Evolutionary conservation across 371 early-diverging fungal genomes (phyloP), one percentile per base, ranked within the genome.

Genomic region (Rhizopus delemar): DNA sequence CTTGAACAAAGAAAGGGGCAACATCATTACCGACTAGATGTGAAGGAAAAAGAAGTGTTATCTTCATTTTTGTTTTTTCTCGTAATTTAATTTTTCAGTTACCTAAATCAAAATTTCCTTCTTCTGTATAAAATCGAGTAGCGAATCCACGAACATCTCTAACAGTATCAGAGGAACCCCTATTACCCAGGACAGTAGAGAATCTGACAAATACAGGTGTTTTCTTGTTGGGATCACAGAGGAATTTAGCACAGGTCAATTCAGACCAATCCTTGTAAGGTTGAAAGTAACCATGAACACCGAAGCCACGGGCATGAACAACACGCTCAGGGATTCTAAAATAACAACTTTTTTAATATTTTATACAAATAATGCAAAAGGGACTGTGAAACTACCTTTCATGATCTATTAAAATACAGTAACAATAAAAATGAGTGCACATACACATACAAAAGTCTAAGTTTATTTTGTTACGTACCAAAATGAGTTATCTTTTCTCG

Each of bases 121-220:
- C 83, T 4, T 82, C 83, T 0, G 86, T 86, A 59, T 82, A 86
- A 61, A 86, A 81, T 28, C 82, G 79, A 31, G 75, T 60, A 32
- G 86, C 81, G 59, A 86, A 86, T 4, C 86, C 86, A 46, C 81
- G 80, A 9, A 75, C 77, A 53, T 85, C 84, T 41, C 86, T 70
- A 1, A 74, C 83, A 8, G 83, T 80, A 59, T 84, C 85, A 8
- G 79, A 56, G 3, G 78, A 74, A 15, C 84, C 83, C 9, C 68
- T 46, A n/a, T 51, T 63, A n/a, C 84, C 83, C 16, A 73, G 54
- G 0, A 83, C 83, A 46, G 82, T 85, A 4, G 85, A 84, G 60
- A 86, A 74, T 9, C 86, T 78, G 8, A 71, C 69, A 73, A 86
- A 86, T 0, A 74, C 57, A 12, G 85, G 85, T 0, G 86, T 86